Evolutionary conservation across 2,329 filamentous ascomycete genomes (phyloP), one percentile per base, ranked within the genome.

Genomic region (Aspergillus tanneri): DNA sequence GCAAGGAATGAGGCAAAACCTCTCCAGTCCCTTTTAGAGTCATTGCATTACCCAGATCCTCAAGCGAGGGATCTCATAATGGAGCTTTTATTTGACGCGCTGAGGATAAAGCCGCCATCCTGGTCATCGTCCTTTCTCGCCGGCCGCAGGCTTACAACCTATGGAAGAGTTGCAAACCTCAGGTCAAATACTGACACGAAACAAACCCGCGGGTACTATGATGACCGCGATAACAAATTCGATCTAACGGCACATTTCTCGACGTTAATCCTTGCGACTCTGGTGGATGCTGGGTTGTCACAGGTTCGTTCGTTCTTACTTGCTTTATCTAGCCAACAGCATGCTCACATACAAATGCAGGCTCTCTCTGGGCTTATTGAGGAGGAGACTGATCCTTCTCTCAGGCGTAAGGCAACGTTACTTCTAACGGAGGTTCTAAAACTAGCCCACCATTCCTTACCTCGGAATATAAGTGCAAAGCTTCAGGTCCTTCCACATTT

Each of bases 71-170:
- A 95, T 63, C 86, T 91, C 1, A 84, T 96, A 14, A 78, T 99
- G 52, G 93, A 99, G 66, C 75, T 99, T 10, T 72, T 99, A 14
- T 96, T 95, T 59, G 83, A 86, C 59, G 79, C 85, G 16, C 72
- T 99, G 43, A 84, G 92, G 27, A 96, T 99, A 64, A 97, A 97
- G 59, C 86, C 91, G 49, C 84, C 93, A 35, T 85, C 90, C 7
- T 99, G 93, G 93, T 95, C 93, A 6, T 91, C 90, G 0, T 95
- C 92, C 0, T 99, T 96, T 66, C 80, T 99, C 38, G 93, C 95
- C 27, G 95, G 93, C 6, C 83, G 93, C 56, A 81, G 95, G 50
- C 76, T 99, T 38, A 99, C 95, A 0, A 99, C 93, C 0, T 99
- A 99, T 67, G 92, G 91, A n/a, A 82, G 95, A 60, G 91, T 97